Conservation (phyloP, 148 eudicot genomes). For the Rhododendron williamsianum region DNA sequence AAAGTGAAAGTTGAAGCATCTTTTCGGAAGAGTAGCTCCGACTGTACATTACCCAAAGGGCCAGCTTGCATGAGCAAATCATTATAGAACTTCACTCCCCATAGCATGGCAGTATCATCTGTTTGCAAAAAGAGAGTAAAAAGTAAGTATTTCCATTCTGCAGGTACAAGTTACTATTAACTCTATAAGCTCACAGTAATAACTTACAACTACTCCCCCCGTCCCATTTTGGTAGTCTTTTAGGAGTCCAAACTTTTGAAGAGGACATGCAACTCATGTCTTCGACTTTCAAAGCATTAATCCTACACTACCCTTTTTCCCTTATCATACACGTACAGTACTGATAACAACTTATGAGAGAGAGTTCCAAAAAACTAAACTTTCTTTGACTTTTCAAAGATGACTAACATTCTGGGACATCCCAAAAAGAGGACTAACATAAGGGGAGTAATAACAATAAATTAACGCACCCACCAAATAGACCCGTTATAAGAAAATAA, state of each 20-base stretch:
- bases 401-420: not conserved
- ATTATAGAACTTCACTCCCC: conserved; percentile 58
- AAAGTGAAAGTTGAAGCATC: conserved; percentile 47
- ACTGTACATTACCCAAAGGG: conserved; percentile 52
- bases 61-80: conserved; percentile 50
- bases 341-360: not conserved
- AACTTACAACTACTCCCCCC: not conserved
- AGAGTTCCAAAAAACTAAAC: not conserved
- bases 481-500: not conserved
- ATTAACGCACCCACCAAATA: not conserved
- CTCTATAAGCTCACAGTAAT: not conserved
- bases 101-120: conserved; percentile 72
- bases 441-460: not conserved
- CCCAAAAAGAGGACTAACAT: not conserved
- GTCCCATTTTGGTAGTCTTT: not conserved
- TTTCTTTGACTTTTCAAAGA: not conserved
- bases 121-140: conserved; percentile 2
- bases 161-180: not conserved
- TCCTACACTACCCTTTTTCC: not conserved
- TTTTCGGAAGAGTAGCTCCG: conserved; percentile 52
- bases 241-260: not conserved
- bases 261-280: not conserved
- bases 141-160: not conserved
- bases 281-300: not conserved
- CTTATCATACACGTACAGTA: not conserved